Conservation (phyloP, 805 yeast species). For the Suhomyces canberraensis region DNA sequence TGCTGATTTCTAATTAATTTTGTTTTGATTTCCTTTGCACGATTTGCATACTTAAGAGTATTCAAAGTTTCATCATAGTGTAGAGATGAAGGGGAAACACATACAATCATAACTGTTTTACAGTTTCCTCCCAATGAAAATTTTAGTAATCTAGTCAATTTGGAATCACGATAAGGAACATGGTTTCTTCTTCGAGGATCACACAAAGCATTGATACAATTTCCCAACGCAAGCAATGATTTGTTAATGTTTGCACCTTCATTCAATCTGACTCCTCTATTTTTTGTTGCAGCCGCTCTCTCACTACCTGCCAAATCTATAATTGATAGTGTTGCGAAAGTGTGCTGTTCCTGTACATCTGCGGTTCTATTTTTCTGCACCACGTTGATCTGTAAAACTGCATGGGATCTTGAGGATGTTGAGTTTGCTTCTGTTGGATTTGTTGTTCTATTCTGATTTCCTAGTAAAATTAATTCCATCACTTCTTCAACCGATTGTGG, state of each 20-base stretch:
- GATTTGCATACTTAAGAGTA: conserved; percentile 84
- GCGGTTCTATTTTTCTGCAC: conserved; percentile 57
- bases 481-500: conserved; percentile 68
- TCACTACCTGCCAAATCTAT: conserved; percentile 96
- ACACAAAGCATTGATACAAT: conserved; percentile 90
- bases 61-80: conserved; percentile 94
- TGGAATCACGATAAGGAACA: conserved; percentile 89
- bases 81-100: conserved; percentile 79
- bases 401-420: conserved; percentile 89
- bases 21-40: conserved; percentile 89
- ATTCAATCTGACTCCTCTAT: conserved; percentile 72
- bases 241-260: conserved; percentile 95
- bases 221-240: conserved; percentile 85
- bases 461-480: conserved; percentile 70
- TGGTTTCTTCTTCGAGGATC: conserved; percentile 65
- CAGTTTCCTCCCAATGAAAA: conserved; percentile 93
- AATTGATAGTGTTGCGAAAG: conserved; percentile 76
- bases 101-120: conserved; percentile 93
- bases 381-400: conserved; percentile 81
- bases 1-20: conserved; percentile 71
- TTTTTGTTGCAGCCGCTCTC: conserved; percentile 85
- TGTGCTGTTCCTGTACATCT: conserved; percentile 62
- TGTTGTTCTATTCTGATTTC: conserved; percentile 73
- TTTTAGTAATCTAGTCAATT: conserved; percentile 79
- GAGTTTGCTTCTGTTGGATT: conserved; percentile 91